Evolutionary conservation across 345 rosid genomes (phyloP), one percentile per base, ranked within the genome.

Genomic region (Eucalyptus victrix): DNA sequence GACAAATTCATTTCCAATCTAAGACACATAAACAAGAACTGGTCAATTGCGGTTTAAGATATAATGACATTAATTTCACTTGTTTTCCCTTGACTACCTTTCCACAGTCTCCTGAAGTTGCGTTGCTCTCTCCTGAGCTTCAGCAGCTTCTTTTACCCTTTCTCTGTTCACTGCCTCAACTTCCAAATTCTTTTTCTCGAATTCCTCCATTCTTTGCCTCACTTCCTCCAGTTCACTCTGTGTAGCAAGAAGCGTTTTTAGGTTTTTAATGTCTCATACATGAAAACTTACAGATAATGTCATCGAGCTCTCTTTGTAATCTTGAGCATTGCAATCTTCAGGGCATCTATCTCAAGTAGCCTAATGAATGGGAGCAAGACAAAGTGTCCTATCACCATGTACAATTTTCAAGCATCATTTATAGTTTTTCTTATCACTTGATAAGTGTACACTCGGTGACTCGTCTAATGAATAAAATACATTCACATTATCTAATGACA

Each of bases 1-100:
- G 97, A 94, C 91, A 98, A 97, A 90, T 96, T 98, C 91, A 97
- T 98, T 94, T 98, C 99, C 87, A 97, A 89, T 91, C 99, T 98
- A 94, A 89, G 76, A 91, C 87, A 88, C 89, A 86, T 89, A 88
- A 23, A 62, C 65, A 54, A 67, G 86, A 89, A 4, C 6, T 65
- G 40, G 76, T 65, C 76, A 65, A n/a, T 4, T n/a, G 40, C 76
- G 7, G 76, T 65, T 65, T n/a, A 7, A n/a, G 42, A 26, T 32
- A 34, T 56, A 51, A 45, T 47, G 45, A 65, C 76, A 15, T 15
- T 14, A 4, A 65, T n/a, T 65, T 65, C 37, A n/a, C 37, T 65
- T n/a, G 19, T 32, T n/a, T 65, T 65, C 5, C 5, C 76, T 15
- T 16, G 40, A 44, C 30, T 90, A 94, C 96, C 95, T 94, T 58